phyloP scores from a whole-genome alignment of 257 asterid genomes.

The Nicotiana obtusifolia region DNA sequence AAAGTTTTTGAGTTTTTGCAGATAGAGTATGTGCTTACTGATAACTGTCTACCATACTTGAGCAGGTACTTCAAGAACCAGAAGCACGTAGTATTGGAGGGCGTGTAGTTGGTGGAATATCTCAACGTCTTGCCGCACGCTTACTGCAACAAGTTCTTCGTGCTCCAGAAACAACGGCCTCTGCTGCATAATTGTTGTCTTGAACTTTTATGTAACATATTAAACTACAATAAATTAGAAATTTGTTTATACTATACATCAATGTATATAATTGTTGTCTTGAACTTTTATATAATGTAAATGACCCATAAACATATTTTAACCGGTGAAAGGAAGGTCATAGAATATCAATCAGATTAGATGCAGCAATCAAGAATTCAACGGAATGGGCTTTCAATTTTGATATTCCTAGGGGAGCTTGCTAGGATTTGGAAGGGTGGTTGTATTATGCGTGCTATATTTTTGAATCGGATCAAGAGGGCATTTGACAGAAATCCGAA shows the following conservation, averaged over 20 bases:
- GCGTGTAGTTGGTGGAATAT: conserved; percentile 90
- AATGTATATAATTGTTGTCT: conserved; percentile 7
- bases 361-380: background rate
- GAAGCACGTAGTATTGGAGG: conserved; percentile 85
- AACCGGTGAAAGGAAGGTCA: background rate
- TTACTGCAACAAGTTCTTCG: conserved; percentile 89
- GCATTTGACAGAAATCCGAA: too few species aligned
- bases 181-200: conserved; percentile 17
- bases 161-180: conserved; percentile 52
- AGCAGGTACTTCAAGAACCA: conserved; percentile 90
- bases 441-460: too few species aligned
- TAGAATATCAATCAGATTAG: background rate
- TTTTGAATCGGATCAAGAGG: too few species aligned
- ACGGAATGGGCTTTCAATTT: too few species aligned
- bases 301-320: background rate
- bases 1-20: background rate
- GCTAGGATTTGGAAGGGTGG: too few species aligned
- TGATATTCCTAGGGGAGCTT: too few species aligned
- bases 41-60: conserved; percentile 17
- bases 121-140: conserved; percentile 96
- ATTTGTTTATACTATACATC: too few species aligned
- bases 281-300: background rate
- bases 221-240: too few species aligned
- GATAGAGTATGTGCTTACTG: background rate
- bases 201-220: background rate